Base-by-base conservation (phyloP, 2,329 filamentous ascomycete species). In the Sclerotiophoma versabilis region DNA sequence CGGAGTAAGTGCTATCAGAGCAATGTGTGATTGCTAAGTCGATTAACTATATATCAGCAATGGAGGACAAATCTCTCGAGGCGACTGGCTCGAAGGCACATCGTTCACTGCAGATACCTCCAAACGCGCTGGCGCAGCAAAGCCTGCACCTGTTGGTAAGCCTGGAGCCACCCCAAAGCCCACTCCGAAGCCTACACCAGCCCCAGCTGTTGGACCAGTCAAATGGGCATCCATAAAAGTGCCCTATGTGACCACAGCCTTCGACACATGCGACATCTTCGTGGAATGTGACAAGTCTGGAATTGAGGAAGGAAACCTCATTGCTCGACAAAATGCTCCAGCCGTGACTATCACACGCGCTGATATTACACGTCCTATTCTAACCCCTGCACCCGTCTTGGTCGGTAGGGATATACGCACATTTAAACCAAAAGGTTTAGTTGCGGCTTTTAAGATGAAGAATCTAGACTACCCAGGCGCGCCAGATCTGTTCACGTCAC, bases 381-480 rank as follows among this genome's bases (percentile, higher is more conserved):
- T 15, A 11, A 34, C 17, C 6, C 34, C 19, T 3, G 17, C 26
- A 10, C 26, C 15, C 3, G 26, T 26, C 8, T 17, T 12, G 6
- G 8, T 30, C 22, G 15, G 39, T n/a, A 43, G 39, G 39, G 39
- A 43, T 30, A 8, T 32, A 20, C 39, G 39, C 26, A 43, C 26
- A 12, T 32, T 14, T 15, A 37, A 37, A n/a, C 10, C n/a, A 3
- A 23, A 43, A 27, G 25, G 25, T 33, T 33, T 3, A 14, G 22
- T 2, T 12, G 26, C 39, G 12, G 23, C 25, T 9, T 8, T 48
- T 9, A 22, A 15, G 1, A 48, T 48, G 17, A 39, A 39, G 17
- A 39, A 48, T 12, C 11, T 48, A 17, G 45, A 48, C 12, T 48
- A 48, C 12, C 45, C 45, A n/a, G 33, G 45, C 12, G 45, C 45